phyloP scores from a whole-genome alignment of 129 eudicot species.

The Escallonia herrerae region DNA sequence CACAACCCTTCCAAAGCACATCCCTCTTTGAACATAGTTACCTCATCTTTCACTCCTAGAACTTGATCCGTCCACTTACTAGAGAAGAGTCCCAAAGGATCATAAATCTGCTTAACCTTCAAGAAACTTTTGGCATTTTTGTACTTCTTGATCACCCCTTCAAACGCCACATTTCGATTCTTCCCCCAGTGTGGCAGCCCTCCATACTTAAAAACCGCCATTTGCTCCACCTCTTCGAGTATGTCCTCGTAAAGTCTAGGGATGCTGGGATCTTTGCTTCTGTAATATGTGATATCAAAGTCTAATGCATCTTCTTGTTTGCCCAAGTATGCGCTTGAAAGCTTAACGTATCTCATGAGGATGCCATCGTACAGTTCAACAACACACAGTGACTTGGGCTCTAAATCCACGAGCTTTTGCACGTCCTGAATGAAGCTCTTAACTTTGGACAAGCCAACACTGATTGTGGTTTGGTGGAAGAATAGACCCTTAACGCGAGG shows the following conservation, averaged over 20 bases:
- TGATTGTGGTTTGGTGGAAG: constrained; percentile 61
- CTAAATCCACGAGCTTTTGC: constrained; percentile 43
- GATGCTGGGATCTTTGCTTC: constrained; percentile 58
- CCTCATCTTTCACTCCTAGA: constrained; percentile 50
- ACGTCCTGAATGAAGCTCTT: constrained; percentile 55
- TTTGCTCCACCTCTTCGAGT: constrained; percentile 76
- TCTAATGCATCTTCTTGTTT: constrained; percentile 63
- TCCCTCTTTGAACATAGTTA: constrained; percentile 46
- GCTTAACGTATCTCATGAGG: constrained; percentile 64
- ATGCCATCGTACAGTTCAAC: constrained; percentile 62
- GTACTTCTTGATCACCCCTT: constrained; percentile 50
- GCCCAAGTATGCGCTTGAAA: constrained; percentile 67
- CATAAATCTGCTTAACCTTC: constrained; percentile 49
- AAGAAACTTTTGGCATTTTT: constrained; percentile 32
- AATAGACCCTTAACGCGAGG: constrained; percentile 56
- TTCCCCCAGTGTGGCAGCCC: constrained; percentile 92
- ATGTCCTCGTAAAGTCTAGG: constrained; percentile 65
- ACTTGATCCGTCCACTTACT: constrained; percentile 81
- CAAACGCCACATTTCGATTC: constrained; percentile 69
- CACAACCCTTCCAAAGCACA: constrained; percentile 89
- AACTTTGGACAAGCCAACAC: constrained; percentile 47
- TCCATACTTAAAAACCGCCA: constrained; percentile 59
- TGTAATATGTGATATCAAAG: constrained; percentile 69
- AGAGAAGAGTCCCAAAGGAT: constrained; percentile 68
- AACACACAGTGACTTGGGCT: constrained; percentile 56